phyloP scores from a whole-genome alignment of 2,329 filamentous ascomycete genomes.

The Cercospora sp. region DNA sequence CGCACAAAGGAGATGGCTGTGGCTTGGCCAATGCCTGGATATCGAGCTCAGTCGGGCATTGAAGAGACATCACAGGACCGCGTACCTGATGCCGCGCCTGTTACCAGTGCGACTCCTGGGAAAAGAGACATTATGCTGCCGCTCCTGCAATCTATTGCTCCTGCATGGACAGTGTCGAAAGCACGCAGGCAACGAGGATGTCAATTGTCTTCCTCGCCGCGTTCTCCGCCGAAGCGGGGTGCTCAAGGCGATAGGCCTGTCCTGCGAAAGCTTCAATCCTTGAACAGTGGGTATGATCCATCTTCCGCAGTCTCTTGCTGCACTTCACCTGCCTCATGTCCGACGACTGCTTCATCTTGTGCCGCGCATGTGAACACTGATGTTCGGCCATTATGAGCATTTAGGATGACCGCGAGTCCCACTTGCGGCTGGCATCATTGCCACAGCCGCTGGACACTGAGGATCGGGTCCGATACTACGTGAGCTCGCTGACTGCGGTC shows the following conservation, averaged over 20 bases:
- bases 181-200: not conserved
- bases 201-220: not conserved
- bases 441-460: not conserved
- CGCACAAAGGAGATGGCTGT: constrained; percentile 48
- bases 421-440: not conserved
- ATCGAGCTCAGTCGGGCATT: constrained; percentile 7
- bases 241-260: constrained; percentile 6
- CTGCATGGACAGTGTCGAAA: not conserved
- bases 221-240: constrained; percentile 12
- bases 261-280: constrained; percentile 8
- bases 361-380: not conserved
- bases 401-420: not conserved
- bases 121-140: constrained; percentile 31
- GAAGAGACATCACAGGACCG: not conserved
- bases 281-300: not conserved
- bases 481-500: not conserved
- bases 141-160: not conserved
- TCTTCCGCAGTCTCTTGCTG: not conserved
- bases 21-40: constrained; percentile 47
- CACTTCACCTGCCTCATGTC: not conserved
- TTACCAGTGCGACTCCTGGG: constrained; percentile 39
- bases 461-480: not conserved
- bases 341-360: not conserved
- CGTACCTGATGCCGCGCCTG: constrained; percentile 39
- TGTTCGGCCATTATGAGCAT: not conserved